Base-by-base conservation (phyloP, 768 basidiomycete genomes). In the Suillus weaverae region DNA sequence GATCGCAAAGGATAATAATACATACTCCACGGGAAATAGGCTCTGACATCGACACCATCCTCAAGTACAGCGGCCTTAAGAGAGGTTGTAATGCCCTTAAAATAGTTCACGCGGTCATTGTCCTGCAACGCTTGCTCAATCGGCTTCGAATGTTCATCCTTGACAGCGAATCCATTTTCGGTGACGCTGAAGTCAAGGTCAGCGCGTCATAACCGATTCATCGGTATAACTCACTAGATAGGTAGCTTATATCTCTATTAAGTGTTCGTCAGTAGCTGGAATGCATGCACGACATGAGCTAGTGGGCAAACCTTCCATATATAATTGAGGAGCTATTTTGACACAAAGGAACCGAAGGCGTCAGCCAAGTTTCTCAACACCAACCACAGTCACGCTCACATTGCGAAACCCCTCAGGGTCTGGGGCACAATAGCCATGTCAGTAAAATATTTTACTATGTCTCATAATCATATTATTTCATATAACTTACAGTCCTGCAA, bases 91-190 rank as follows among this genome's bases (percentile, higher is more conserved):
- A 84, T 82, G 32, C 88, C 89, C 60, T 79, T 76, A 81, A 88
- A 90, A 75, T 89, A 90, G 67, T 86, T 80, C 63, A 89, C 84
- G 44, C 89, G 87, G 69, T 86, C 87, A n/a, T 72, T 75, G 71
- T 89, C 89, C 32, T 83, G 74, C 32, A 87, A 66, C 11, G 84
- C 86, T 64, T 85, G 76, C 62, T 85, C 84, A 8, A 85, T 69
- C 2, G 87, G 77, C 76, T 84, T 80, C 54, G 70, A 74, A 71
- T 79, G 83, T 73, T 90, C 89, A 64, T 84, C 81, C 72, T 88
- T 89, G 60, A 90, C 86, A 13, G 88, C 83, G 70, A 89, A 90
- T 0, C 89, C 87, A 70, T 90, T 91, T 77, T 91, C 88, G 2
- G 88, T 90, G n/a, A 90, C 86, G 69, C 86, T 88, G 60, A 38